These are phyloP conservation scores for California macrophylla DNA, from an alignment of 441 rosid species.

Conservation along the genomic window DNA sequence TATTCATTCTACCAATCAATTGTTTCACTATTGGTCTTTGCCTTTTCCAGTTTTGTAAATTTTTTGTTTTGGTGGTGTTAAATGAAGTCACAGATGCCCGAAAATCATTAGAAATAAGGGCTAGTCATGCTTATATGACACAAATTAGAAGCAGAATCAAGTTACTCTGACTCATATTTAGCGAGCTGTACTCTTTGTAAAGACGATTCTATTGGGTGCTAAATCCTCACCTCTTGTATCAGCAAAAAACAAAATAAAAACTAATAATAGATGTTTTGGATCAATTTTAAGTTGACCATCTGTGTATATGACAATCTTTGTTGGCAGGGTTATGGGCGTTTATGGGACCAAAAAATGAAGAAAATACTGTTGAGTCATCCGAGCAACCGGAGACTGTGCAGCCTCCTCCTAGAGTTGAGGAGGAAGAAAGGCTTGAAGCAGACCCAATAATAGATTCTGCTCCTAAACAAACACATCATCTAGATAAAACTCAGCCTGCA, in stretches of 20 bases:
- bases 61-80: not conserved
- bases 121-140: not conserved
- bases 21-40: not conserved
- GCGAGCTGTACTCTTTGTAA: not conserved
- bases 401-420: slow-evolving; percentile 28
- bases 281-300: slow-evolving; percentile 66
- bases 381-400: slow-evolving; percentile 30
- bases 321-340: slow-evolving; percentile 48
- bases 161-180: not conserved
- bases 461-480: slow-evolving; percentile 14
- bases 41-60: not conserved
- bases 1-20: not conserved
- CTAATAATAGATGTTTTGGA: not conserved
- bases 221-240: not conserved
- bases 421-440: slow-evolving; percentile 31
- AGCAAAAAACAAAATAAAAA: not conserved
- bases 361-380: slow-evolving; percentile 24
- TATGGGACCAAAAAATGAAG: slow-evolving; percentile 63
- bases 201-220: not conserved
- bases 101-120: not conserved
- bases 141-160: not conserved
- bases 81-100: not conserved
- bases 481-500: slow-evolving; percentile 13
- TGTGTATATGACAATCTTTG: slow-evolving; percentile 32
- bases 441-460: slow-evolving; percentile 19